Conservation (phyloP, 305 asterid genomes). For the Plantago rigida region DNA sequence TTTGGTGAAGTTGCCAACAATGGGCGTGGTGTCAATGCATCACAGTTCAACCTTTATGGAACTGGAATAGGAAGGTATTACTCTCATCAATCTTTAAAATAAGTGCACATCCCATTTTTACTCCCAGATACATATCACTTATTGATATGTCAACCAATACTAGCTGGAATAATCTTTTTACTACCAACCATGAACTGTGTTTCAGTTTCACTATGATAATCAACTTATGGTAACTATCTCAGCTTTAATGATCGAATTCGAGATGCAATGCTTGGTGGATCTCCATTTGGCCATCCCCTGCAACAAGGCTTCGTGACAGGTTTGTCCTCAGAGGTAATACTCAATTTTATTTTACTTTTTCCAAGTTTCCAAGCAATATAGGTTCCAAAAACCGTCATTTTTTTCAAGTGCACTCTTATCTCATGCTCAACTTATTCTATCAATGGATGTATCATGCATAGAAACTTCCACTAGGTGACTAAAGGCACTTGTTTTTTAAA, state of each 20-base stretch:
- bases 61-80: slow-evolving; percentile 92
- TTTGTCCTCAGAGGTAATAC: slow-evolving; percentile 70
- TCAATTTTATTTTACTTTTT: slow-evolving; percentile 1
- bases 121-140: not conserved
- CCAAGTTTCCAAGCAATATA: not conserved
- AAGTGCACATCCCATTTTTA: too few relatives aligned
- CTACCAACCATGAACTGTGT: slow-evolving; percentile 1
- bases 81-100: slow-evolving; percentile 10
- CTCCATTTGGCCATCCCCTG: slow-evolving; percentile 94
- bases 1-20: slow-evolving; percentile 91
- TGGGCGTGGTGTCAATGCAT: slow-evolving; percentile 86
- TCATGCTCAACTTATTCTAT: too few relatives aligned
- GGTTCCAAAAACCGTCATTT: not conserved
- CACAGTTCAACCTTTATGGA: slow-evolving; percentile 71
- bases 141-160: not conserved
- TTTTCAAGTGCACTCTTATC: not conserved
- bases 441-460: not conserved
- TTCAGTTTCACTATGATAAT: slow-evolving; percentile 10
- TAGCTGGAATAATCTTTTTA: not conserved
- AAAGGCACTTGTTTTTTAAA: not conserved
- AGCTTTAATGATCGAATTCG: slow-evolving; percentile 97
- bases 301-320: slow-evolving; percentile 95
- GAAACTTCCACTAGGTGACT: not conserved
- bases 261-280: slow-evolving; percentile 94
- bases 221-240: slow-evolving; percentile 28